Conservation (phyloP, 768 basidiomycete genomes). For the Arthromyces matolae region DNA sequence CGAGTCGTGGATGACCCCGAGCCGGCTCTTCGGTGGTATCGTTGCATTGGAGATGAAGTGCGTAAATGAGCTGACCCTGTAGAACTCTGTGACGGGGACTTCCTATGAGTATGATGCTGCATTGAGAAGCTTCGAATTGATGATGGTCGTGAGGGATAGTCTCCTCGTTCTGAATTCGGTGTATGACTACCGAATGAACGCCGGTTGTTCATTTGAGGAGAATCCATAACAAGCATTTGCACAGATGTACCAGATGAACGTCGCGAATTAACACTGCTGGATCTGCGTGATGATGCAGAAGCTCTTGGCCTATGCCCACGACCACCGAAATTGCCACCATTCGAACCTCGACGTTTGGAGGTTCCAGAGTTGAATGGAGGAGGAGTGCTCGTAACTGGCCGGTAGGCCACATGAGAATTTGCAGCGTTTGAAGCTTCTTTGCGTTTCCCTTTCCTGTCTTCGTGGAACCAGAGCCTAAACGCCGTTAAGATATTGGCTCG, state of each 20-base stretch:
- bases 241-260: conserved; percentile 53
- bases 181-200: conserved; percentile 78
- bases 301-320: conserved; percentile 61
- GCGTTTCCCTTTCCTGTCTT: conserved; percentile 85
- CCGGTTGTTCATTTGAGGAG: conserved; percentile 58
- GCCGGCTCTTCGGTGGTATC: conserved; percentile 73
- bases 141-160: conserved; percentile 74
- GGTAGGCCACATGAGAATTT: conserved; percentile 26
- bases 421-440: conserved; percentile 40
- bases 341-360: conserved; percentile 45
- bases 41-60: conserved; percentile 76
- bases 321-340: conserved; percentile 23
- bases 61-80: conserved; percentile 61
- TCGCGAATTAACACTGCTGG: conserved; percentile 88
- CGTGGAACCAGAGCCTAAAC: conserved; percentile 90
- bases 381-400: conserved; percentile 9
- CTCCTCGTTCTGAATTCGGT: conserved; percentile 83
- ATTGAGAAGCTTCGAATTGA: conserved; percentile 78
- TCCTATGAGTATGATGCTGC: conserved; percentile 66
- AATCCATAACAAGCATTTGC: conserved; percentile 54
- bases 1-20: conserved; percentile 76
- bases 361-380: conserved; percentile 28
- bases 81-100: conserved; percentile 77
- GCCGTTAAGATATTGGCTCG: conserved; percentile 79
- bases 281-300: conserved; percentile 78